Base-by-base conservation (phyloP, 139 green algal species). In the Chlamydomonas urium region DNA sequence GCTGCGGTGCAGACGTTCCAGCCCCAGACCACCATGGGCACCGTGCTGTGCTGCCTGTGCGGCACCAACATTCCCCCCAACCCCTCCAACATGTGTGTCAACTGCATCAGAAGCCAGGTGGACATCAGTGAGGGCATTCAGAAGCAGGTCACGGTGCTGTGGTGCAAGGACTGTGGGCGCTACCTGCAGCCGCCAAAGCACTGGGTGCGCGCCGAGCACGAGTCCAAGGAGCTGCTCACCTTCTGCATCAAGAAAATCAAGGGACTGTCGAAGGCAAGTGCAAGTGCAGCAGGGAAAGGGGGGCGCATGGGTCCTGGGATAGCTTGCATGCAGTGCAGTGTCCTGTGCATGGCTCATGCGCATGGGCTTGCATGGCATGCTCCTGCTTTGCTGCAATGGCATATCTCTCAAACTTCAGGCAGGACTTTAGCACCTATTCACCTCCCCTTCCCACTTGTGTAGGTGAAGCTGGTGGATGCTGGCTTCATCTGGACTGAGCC, bases 401-500 rank as follows among this genome's bases (percentile, higher is more conserved):
- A n/a, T n/a, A n/a, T n/a, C n/a, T n/a, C n/a, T n/a, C n/a, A n/a
- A n/a, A n/a, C n/a, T n/a, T n/a, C n/a, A n/a, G n/a, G n/a, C n/a
- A n/a, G n/a, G n/a, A n/a, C n/a, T n/a, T n/a, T n/a, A n/a, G n/a
- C n/a, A n/a, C n/a, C n/a, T n/a, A n/a, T n/a, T n/a, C n/a, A n/a
- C n/a, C n/a, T n/a, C n/a, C n/a, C n/a, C n/a, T n/a, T n/a, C n/a
- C n/a, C n/a, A n/a, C n/a, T 21, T 56, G 45, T 26, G 17, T 47
- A 95, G 81, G 91, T 97, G 5, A 98, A 98, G 85, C 92, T 99
- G 14, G 87, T 98, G 45, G 95, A 99, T 71, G 95, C 95, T n/a
- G 88, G 88, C 0, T 99, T 99, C 81, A 92, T 99, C 28, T 99
- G 95, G 95, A 99, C 95, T 24, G 95, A 99, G 87, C 95, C 95